A percentile compares a stretch with the other conserved stretches of the same genome.
Evolutionary conservation across 495 filamentous ascomycete genomes (phyloP).

Genomic region (Penicillium argentinense): DNA sequence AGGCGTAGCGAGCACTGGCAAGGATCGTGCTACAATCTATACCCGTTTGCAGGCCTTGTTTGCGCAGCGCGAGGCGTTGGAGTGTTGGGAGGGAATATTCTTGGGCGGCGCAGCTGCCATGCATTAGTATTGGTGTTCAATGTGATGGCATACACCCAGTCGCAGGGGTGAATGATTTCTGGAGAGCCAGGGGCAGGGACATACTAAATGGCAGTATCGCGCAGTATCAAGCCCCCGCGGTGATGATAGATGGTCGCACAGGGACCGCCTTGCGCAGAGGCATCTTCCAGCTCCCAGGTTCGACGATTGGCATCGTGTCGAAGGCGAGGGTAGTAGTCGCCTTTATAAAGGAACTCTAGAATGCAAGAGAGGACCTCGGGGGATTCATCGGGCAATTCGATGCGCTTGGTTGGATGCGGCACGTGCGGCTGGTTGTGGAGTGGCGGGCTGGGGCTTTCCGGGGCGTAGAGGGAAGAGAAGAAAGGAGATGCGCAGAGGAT

Average conservation of each 20-base stretch:
- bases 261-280: conserved; percentile 27
- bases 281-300: conserved; percentile 70
- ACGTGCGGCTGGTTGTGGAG: conserved; percentile 15
- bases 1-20: conserved; percentile 78
- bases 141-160: too few species aligned
- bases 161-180: too few species aligned
- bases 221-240: conserved; percentile 66
- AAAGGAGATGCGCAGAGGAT: conserved; percentile 75
- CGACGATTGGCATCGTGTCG: conserved; percentile 66
- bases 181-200: conserved; percentile 1
- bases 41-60: conserved; percentile 80
- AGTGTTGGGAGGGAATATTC: conserved; percentile 79
- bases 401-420: conserved; percentile 54
- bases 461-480: conserved; percentile 52
- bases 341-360: conserved; percentile 92
- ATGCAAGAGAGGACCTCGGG: conserved; percentile 89
- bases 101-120: conserved; percentile 72
- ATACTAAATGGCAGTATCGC: conserved; percentile 84
- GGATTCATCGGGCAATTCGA: conserved; percentile 80
- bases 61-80: conserved; percentile 77
- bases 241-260: conserved; percentile 72
- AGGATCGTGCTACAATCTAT: conserved; percentile 85
- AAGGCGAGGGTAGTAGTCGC: conserved; percentile 83
- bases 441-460: conserved; percentile 17
- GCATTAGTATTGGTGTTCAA: conserved; percentile 2